Evolutionary conservation across 768 basidiomycete species (phyloP), one percentile per base, ranked within the genome.

Genomic region (Cystoderma amianthinum): DNA sequence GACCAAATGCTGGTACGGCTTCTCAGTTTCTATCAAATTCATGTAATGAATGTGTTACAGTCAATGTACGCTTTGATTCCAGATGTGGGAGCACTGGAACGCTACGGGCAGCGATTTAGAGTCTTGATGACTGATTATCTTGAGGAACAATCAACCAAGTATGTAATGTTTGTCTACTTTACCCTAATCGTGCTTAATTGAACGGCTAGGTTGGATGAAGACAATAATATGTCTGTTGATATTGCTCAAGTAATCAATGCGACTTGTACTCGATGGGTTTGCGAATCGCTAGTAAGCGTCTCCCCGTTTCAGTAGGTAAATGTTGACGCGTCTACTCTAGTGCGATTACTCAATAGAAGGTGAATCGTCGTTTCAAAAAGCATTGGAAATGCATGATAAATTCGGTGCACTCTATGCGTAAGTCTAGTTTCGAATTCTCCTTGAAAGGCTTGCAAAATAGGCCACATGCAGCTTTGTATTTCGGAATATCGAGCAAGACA

Each of bases 191-290:
- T 5, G 15, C 11, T 19, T 11, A n/a, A 10, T n/a, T 36, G 7
- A n/a, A 11, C 28, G 28, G n/a, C 9, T 9, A 9, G 10, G 9
- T 30, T 6, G 34, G 47, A 32, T 10, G 32, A 42, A 19, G 38
- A 40, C 32, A 34, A 38, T 10, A 43, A 7, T 7, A 28, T 28
- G 25, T 28, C 25, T 7, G 25, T 57, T 16, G 57, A 58, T 41
- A 44, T 58, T 12, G 49, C 52, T 11, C 36, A 43, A 12, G 48
- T 59, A 2, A 56, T 59, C 33, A 56, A 57, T 42, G 47, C 45
- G 4, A 49, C 52, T 2, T 59, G 54, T 34, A 53, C 50, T 17
- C 47, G 51, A 12, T 59, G 58, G 58, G 56, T 55, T 25, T 56
- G 54, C 41, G 46, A 52, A 17, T 48, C 48, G 7, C 43, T 59